A percentile compares a stretch with the other conserved stretches of the same genome.
These are phyloP conservation scores for Cladochytrium replicatum DNA, from an alignment of 192 early-diverging fungal species.

Conservation along the genomic window DNA sequence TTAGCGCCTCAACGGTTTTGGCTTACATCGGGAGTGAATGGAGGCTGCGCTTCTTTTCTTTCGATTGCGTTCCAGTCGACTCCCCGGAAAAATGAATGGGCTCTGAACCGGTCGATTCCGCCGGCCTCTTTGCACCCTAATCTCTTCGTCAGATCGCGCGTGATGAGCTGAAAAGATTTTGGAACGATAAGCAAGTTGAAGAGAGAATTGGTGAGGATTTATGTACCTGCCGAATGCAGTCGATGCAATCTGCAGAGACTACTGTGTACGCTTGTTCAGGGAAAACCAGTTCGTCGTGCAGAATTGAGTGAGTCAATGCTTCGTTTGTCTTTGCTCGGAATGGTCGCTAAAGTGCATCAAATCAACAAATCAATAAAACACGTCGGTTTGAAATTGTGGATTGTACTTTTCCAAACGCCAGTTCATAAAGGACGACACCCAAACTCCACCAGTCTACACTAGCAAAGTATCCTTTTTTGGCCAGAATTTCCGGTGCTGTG, in stretches of 20 bases:
- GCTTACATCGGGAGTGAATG: conserved; percentile 77
- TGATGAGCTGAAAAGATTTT: conserved; percentile 42
- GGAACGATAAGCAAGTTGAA: too few relatives aligned
- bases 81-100: conserved; percentile 68
- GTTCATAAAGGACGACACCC: conserved; percentile 67
- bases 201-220: too few relatives aligned
- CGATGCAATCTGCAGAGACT: conserved; percentile 8
- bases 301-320: conserved; percentile 58
- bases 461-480: conserved; percentile 39
- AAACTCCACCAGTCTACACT: conserved; percentile 72
- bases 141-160: conserved; percentile 61
- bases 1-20: too few relatives aligned
- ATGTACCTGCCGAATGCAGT: background rate
- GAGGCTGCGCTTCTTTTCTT: conserved; percentile 58
- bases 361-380: too few relatives aligned
- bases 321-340: conserved; percentile 72
- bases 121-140: conserved; percentile 64
- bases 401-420: conserved; percentile 73
- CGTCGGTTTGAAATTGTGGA: too few relatives aligned
- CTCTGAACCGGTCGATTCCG: conserved; percentile 57
- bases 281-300: conserved; percentile 55
- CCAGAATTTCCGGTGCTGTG: conserved; percentile 38
- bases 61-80: conserved; percentile 71
- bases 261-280: conserved; percentile 42
- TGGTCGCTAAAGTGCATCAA: conserved; percentile 67